Base-by-base conservation (phyloP, 306 rosid genomes). In the Hippophae tibetana region DNA sequence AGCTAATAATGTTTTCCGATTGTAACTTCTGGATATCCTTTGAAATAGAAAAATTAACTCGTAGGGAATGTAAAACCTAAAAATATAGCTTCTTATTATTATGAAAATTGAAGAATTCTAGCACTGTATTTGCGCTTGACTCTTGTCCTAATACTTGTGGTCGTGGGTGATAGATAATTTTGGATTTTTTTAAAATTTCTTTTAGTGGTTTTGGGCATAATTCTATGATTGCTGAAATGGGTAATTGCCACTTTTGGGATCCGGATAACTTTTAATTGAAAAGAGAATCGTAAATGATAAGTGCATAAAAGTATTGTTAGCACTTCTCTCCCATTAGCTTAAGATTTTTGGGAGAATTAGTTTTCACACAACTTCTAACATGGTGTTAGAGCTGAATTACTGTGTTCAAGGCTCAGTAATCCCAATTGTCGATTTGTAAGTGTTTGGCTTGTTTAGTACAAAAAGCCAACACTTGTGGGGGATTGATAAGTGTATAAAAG, bases 191-290 rank as follows among this genome's bases (percentile, higher is more conserved):
- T 12, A 18, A 18, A 18, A 18, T 69, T 23, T 63, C 6, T 53
- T 57, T 60, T 61, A 45, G 3, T 52, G 31, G 13, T 61, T 50
- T 65, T 27, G 64, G 75, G 56, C 69, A 58, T 68, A 58, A 77
- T 64, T 68, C 57, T 52, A 66, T 65, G 68, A 45, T 38, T 70
- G 14, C 43, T 65, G 48, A 56, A 47, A 67, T 50, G 69, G 70
- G 60, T 62, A 42, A n/a, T 52, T 8, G 27, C 26, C 48, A 62
- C 58, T 52, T 66, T 47, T 55, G 54, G 64, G 74, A 18, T 18
- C 23, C 23, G 23, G 23, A 18, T 18, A 18, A 18, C 23, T 18
- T 18, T 18, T 18, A 18, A 18, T 18, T 18, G 23, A 18, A 18
- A 18, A 18, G 23, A 18, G 23, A 18, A 18, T 18, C 23, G 23